Evolutionary conservation across 2,329 filamentous ascomycete species (phyloP), one percentile per base, ranked within the genome.

Genomic region (Lachnellula arida): DNA sequence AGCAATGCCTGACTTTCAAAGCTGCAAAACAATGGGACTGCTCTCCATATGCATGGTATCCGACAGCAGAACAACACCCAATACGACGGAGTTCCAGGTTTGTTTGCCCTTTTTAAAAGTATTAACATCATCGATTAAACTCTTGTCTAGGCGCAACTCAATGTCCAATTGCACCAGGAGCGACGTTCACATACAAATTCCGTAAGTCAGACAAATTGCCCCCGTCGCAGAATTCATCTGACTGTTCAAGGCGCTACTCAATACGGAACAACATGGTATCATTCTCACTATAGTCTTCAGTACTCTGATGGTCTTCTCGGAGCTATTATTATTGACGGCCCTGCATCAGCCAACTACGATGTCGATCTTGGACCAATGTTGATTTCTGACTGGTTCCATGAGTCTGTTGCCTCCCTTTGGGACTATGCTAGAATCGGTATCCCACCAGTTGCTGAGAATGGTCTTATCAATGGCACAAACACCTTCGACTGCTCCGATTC

Each of bases 291-390:
- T 60, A 70, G 71, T 6, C 60, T 68, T 17, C 73, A 75, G 58
- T 73, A 74, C 50, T 75, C 70, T 66, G 75, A 85, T 49, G 84
- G 84, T 0, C 68, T 85, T 0, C 74, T 79, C 39, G 84, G 84
- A 0, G 75, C 74, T 2, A 79, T 87, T 19, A 68, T 85, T n/a
- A 81, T 86, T 62, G 75, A 84, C 51, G 82, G 82, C 0, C 82
- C 82, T 0, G 46, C 51, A 74, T 79, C 0, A 76, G 77, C 1
- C 72, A 75, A 82, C 65, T 85, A 85, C 61, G 83, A 87, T 54
- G 51, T 58, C 14, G 63, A 65, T 60, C 73, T 85, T 0, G 84
- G 84, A 3, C 67, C 74, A 4, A 58, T 86, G 12, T 50, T 58
- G n/a, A 14, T 42, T 8, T 14, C 12, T 15, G 39, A 42, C n/a